phyloP scores from a whole-genome alignment of 2,329 filamentous ascomycete genomes.

The Colletotrichum endophyticum region DNA sequence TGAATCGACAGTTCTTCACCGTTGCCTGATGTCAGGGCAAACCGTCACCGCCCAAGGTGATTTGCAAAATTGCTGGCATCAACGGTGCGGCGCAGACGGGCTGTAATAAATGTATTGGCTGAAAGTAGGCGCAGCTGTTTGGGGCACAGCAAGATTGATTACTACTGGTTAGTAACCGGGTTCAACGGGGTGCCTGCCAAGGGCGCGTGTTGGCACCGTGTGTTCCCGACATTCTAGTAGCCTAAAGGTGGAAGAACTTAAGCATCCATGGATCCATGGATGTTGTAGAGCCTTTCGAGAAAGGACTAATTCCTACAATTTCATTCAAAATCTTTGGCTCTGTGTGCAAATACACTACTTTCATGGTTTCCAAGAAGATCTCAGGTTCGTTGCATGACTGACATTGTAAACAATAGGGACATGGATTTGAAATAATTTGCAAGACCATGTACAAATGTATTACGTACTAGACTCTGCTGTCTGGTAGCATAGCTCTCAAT shows the following conservation, averaged over 20 bases:
- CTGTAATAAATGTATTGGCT: not conserved
- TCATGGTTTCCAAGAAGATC: not conserved
- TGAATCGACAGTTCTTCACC: not conserved
- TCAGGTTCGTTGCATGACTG: accelerated
- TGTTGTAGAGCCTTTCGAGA: not conserved
- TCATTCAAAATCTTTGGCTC: not conserved
- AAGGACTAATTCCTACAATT: accelerated
- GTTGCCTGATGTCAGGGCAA: not conserved
- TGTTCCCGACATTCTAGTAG: not conserved
- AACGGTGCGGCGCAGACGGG: not conserved
- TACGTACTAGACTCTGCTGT: not conserved
- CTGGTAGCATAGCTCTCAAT: not conserved
- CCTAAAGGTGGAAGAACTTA: accelerated
- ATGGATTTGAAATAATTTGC: accelerated
- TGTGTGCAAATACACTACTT: accelerated
- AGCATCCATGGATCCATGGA: not conserved
- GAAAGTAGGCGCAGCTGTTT: not conserved
- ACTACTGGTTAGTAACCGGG: not conserved
- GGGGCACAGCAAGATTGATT: not conserved
- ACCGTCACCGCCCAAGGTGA: not conserved
- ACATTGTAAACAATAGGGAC: not conserved
- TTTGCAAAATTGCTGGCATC: not conserved
- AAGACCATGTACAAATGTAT: not conserved
- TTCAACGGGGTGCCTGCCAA: not conserved
- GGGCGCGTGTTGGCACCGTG: not conserved